Conservation (phyloP, 257 asterid genomes). For the Ajuga chamaepitys region DNA sequence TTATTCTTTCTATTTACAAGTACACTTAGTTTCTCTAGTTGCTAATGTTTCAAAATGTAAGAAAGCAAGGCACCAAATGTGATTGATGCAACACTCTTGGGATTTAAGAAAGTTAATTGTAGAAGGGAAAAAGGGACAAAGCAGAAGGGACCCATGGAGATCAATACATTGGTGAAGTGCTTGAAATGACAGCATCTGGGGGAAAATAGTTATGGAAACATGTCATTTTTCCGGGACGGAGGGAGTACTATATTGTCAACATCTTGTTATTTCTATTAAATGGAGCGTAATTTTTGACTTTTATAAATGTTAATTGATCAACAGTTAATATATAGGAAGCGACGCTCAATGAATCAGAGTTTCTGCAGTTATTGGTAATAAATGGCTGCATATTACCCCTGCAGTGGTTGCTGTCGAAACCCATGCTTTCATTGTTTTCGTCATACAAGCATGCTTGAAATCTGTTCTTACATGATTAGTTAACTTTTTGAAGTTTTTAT, state of each 20-base stretch:
- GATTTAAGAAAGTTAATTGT: too few relatives aligned
- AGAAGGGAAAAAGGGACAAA: too few relatives aligned
- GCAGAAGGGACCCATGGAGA: too few relatives aligned
- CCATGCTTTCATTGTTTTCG: too few relatives aligned
- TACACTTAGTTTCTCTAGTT: not conserved
- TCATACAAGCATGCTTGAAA: not conserved
- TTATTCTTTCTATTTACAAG: not conserved
- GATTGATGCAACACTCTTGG: not conserved
- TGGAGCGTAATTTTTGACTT: not conserved
- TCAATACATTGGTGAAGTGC: not conserved
- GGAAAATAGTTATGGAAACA: too few relatives aligned
- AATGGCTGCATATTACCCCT: not conserved
- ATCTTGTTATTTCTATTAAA: not conserved
- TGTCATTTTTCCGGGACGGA: too few relatives aligned
- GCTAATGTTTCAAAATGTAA: not conserved
- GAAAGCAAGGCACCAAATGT: not conserved
- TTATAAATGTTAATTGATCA: not conserved
- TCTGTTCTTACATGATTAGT: conserved; percentile 4
- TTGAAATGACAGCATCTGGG: not conserved
- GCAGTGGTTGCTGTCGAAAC: not conserved
- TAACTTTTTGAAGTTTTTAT: not conserved
- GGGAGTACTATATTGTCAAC: not conserved
- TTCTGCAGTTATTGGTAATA: not conserved
- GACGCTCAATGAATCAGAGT: not conserved
- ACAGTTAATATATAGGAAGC: not conserved